phyloP scores from a whole-genome alignment of 2,329 filamentous ascomycete species.

The Penicillium sp. region DNA sequence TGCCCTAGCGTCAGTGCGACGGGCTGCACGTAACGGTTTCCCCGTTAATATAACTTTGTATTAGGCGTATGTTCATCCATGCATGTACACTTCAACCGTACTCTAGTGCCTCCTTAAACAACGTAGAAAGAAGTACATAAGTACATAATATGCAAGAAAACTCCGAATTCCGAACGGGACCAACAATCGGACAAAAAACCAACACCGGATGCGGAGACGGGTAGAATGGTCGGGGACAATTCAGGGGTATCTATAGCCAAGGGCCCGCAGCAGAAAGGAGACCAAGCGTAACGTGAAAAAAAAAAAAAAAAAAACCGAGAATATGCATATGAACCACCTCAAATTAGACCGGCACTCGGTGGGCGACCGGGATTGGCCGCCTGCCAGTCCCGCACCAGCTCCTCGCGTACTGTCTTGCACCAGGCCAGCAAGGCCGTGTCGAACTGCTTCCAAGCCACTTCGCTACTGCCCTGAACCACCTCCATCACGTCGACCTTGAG shows the following conservation, averaged over 20 bases:
- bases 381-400: slow-evolving; percentile 73
- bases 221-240: slow-evolving; percentile 19
- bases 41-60: neutral
- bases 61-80: slow-evolving; percentile 10
- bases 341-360: slow-evolving; percentile 25
- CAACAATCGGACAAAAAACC: slow-evolving; percentile 11
- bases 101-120: neutral
- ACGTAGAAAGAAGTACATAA: neutral
- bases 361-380: slow-evolving; percentile 32
- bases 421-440: slow-evolving; percentile 80
- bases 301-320: slow-evolving; percentile 19
- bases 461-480: slow-evolving; percentile 70
- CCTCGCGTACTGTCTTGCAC: slow-evolving; percentile 77
- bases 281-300: slow-evolving; percentile 12
- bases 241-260: slow-evolving; percentile 30
- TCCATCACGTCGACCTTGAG: slow-evolving; percentile 82
- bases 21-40: neutral
- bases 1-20: slow-evolving; percentile 9
- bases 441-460: slow-evolving; percentile 72
- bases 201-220: slow-evolving; percentile 18
- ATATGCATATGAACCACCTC: slow-evolving; percentile 6
- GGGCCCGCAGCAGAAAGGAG: slow-evolving; percentile 25
- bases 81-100: neutral
- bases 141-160: slow-evolving; percentile 13
- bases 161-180: slow-evolving; percentile 13